A percentile compares a stretch with the other conserved stretches of the same genome.
phyloP scores from a whole-genome alignment of 2,329 filamentous ascomycete species.

The Microsporum canis region DNA sequence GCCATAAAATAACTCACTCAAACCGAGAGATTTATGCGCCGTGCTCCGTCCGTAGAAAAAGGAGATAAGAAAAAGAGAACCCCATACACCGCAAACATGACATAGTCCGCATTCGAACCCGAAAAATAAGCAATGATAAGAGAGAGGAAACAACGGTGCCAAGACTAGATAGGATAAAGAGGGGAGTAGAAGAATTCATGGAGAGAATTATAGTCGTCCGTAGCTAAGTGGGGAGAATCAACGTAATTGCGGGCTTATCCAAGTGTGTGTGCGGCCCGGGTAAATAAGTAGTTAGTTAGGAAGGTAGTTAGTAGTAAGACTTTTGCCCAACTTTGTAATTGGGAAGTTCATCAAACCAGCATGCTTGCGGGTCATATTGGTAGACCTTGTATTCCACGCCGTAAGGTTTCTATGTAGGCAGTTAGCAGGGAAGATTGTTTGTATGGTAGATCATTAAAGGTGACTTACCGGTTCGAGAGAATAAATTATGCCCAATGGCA shows the following conservation, averaged over 20 bases:
- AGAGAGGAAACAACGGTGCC: not conserved
- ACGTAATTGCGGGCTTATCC: not conserved
- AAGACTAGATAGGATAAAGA: not conserved
- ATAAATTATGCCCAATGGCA: constrained; percentile 86
- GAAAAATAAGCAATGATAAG: not conserved
- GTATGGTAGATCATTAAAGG: not conserved
- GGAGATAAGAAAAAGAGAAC: not conserved
- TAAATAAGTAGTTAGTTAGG: not conserved
- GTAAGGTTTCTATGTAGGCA: constrained; percentile 59
- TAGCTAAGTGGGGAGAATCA: not conserved
- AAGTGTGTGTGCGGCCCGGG: not conserved
- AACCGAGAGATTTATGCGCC: not conserved
- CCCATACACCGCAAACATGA: not conserved
- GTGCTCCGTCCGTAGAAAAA: not conserved
- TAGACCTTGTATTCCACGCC: constrained; percentile 96
- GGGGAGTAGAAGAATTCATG: not conserved
- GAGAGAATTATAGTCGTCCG: not conserved
- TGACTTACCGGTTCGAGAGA: constrained; percentile 64
- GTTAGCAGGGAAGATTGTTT: not conserved
- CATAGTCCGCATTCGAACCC: not conserved
- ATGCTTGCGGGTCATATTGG: constrained; percentile 64
- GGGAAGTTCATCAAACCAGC: constrained; percentile 77
- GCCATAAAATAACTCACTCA: not conserved
- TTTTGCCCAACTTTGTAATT: constrained; percentile 59
- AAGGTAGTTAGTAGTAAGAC: constrained; percentile 17